Base-by-base conservation (phyloP, 345 rosid species). In the Eucalyptus guilfoylei region DNA sequence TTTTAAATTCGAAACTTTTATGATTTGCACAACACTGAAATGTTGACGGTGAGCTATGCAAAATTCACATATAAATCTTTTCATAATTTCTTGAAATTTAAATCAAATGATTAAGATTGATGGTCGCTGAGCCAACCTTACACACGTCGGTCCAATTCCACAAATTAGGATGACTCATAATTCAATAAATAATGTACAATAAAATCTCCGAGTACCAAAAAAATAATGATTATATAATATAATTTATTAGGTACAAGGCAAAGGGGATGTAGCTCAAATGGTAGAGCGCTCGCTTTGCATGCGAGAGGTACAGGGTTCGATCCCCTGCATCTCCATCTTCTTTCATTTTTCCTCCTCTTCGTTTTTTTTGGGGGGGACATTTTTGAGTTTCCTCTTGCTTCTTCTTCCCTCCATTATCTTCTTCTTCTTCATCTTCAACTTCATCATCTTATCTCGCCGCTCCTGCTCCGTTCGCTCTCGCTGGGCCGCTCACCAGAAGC, bases 201-300 rank as follows among this genome's bases (percentile, higher is more conserved):
- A 64, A 34, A 72, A 17, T 5, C 23, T 8, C 58, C 58, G 10
- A 4, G 54, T 50, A 50, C 54, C 8, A 26, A 11, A 11, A 19
- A 0, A 1, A 3, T 52, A 19, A 3, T 52, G 0, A 19, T 52
- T 19, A 0, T n/a, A n/a, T n/a, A n/a, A n/a, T n/a, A n/a, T n/a
- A 19, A 19, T 19, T 52, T 52, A 19, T 19, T 52, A 19, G 0
- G 1, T 1, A 64, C 2, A 5, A 3, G 1, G 3, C 0, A 2
- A 6, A 1, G 94, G 94, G 93, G 94, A 92, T 93, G 96, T 92
- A 93, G 95, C 93, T 93, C 94, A 93, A 94, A 93, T 93, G 96
- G 95, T 92, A 94, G 93, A 93, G 94, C 92, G 93, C 92, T 87
- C 91, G 95, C 94, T 92, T 93, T 92, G 95, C 94, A 93, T 92